phyloP scores from a whole-genome alignment of 2,329 filamentous ascomycete species.

The Colletotrichum godetiae region DNA sequence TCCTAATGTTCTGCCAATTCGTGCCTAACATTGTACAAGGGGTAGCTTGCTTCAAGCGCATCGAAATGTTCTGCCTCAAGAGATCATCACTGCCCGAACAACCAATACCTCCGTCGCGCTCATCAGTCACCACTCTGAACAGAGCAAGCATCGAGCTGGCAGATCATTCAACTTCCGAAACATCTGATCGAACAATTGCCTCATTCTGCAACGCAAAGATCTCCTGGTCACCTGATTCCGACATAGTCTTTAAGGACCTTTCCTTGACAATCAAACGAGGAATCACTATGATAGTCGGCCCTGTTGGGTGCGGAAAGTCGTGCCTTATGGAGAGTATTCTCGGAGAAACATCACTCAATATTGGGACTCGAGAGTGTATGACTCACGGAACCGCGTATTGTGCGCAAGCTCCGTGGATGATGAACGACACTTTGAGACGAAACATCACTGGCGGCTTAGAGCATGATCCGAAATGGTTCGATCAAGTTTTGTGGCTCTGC shows the following conservation, averaged over 20 bases:
- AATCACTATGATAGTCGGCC: constrained; percentile 17
- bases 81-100: neutral
- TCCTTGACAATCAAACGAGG: neutral
- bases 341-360: neutral
- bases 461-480: constrained; percentile 11
- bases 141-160: neutral
- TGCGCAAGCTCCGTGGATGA: constrained; percentile 21
- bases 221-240: neutral
- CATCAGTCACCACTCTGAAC: neutral
- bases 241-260: neutral
- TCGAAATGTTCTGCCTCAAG: constrained; percentile 7
- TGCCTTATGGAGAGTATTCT: constrained; percentile 13
- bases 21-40: constrained; percentile 9
- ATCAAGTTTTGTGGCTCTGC: constrained; percentile 12
- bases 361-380: neutral
- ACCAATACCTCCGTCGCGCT: neutral
- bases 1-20: constrained; percentile 19
- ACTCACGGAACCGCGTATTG: constrained; percentile 8
- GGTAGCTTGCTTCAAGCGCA: constrained; percentile 8
- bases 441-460: constrained; percentile 12
- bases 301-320: constrained; percentile 23
- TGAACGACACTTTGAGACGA: constrained; percentile 17
- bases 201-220: neutral
- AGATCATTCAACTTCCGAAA: neutral
- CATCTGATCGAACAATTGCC: too few species aligned